Base-by-base conservation (phyloP, 2,329 filamentous ascomycete species). In the Fusarium chaquense region DNA sequence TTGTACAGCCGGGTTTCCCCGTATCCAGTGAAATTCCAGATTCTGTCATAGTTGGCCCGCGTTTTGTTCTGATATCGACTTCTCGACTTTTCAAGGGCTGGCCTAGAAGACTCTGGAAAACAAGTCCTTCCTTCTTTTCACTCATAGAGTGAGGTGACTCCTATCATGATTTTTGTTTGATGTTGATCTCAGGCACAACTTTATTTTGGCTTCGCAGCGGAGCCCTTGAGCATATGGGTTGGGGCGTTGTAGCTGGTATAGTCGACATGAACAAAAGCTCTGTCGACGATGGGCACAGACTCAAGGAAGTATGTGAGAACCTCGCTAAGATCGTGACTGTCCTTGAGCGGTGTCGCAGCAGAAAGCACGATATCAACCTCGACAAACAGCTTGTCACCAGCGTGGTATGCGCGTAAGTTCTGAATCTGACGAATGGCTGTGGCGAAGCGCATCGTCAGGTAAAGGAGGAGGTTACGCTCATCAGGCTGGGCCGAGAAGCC, bases 391-490 rank as follows among this genome's bases (percentile, higher is more conserved):
- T 94, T 94, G 78, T 96, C 93, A 28, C 93, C 93, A 0, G 90
- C 90, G 75, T 97, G 93, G 77, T 96, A 97, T 3, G 93, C 93
- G 71, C 94, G 90, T 58, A 96, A 82, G 33, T 93, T 93, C 77
- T 96, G 93, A 65, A 97, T 96, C 77, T 93, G 90, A 75, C 89
- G 89, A 76, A 98, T 97, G 15, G 92, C 91, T 71, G 92, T 93
- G 46, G 94, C 94, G 77, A 97, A 97, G 22, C 94, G 91, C 92
- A 97, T 97, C 2, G 94, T 96, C 72, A 97, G 86, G 80, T 98
- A 98, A 1, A 97, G 85, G 24, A 97, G 80, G 47, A 97, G 88
- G 76, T 96, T 97, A 32, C 94, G 87, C 81, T 96, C 91, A 73
- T 95, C 92, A 0, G 92, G 90, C 2, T 90, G 89, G 7, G 93